Evolutionary conservation across 2,329 filamentous ascomycete species (phyloP).

Genomic region (Calonectria naviculata): DNA sequence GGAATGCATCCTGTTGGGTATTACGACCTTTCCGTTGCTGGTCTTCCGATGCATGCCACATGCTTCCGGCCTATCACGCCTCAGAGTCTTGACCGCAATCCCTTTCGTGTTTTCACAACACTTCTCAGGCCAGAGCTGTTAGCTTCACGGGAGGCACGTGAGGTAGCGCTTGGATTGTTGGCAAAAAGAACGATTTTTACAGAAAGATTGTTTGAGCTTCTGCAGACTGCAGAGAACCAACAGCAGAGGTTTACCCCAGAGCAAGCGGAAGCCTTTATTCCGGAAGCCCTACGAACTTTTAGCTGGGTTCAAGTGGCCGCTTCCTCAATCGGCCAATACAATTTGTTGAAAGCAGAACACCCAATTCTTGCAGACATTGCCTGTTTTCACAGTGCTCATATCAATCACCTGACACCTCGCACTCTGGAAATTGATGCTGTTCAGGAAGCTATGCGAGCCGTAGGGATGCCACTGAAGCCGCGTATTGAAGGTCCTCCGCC

Average conservation of each 20-base stretch:
- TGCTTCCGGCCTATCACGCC: slow-evolving; percentile 55
- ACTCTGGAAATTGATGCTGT: slow-evolving; percentile 58
- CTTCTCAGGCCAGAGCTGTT: slow-evolving; percentile 53
- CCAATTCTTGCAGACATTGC: slow-evolving; percentile 59
- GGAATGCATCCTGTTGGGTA: slow-evolving; percentile 62
- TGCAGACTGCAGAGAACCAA: too few species aligned
- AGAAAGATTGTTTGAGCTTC: too few species aligned
- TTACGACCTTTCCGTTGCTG: slow-evolving; percentile 58
- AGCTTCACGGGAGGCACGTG: neutral
- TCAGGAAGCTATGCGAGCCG: slow-evolving; percentile 53
- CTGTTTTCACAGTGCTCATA: slow-evolving; percentile 53
- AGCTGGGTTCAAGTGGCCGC: slow-evolving; percentile 16
- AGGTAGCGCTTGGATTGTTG: slow-evolving; percentile 2
- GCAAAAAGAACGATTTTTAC: slow-evolving; percentile 22
- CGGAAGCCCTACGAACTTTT: too few species aligned
- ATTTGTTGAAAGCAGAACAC: too few species aligned
- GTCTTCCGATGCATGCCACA: slow-evolving; percentile 61
- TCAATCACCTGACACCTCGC: slow-evolving; percentile 63
- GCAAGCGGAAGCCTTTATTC: too few species aligned
- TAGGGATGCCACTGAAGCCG: slow-evolving; percentile 55
- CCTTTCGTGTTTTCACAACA: slow-evolving; percentile 53
- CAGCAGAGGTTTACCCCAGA: too few species aligned
- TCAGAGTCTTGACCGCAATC: slow-evolving; percentile 51
- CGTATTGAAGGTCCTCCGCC: slow-evolving; percentile 60
- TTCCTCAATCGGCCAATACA: too few species aligned